phyloP scores from a whole-genome alignment of 805 yeast genomes.

The Maudiozyma turicensis region DNA sequence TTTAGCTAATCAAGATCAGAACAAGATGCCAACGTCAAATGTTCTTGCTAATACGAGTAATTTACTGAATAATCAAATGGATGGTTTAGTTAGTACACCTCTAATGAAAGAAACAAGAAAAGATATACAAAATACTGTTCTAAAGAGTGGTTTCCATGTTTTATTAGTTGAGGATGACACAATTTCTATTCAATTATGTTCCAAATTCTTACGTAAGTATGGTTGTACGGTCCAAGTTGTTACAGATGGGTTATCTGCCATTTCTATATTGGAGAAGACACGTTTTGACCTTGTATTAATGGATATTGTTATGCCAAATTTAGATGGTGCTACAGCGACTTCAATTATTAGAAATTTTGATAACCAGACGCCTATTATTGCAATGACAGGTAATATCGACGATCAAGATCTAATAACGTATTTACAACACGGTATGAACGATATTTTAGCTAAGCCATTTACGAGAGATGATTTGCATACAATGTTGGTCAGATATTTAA shows the following conservation, averaged over 20 bases:
- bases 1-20: conserved; percentile 2
- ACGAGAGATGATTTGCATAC: conserved; percentile 75
- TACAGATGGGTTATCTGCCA: conserved; percentile 85
- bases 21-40: background rate
- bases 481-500: conserved; percentile 66
- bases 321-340: conserved; percentile 86
- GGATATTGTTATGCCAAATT: conserved; percentile 86
- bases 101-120: conserved; percentile 5
- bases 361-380: conserved; percentile 78
- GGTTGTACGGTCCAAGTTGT: conserved; percentile 92
- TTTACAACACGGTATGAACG: conserved; percentile 83
- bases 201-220: conserved; percentile 71
- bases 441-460: conserved; percentile 88
- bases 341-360: conserved; percentile 81
- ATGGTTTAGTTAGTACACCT: background rate
- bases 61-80: conserved; percentile 3
- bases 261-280: conserved; percentile 59
- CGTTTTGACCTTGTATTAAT: conserved; percentile 69
- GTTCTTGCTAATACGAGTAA: background rate
- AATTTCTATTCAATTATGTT: conserved; percentile 73
- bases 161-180: conserved; percentile 72
- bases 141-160: conserved; percentile 51
- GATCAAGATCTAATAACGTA: conserved; percentile 73
- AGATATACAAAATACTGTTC: background rate
- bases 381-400: conserved; percentile 87